Conservation (phyloP, 176 grass and related monocot species). For the Carex cristatella region DNA sequence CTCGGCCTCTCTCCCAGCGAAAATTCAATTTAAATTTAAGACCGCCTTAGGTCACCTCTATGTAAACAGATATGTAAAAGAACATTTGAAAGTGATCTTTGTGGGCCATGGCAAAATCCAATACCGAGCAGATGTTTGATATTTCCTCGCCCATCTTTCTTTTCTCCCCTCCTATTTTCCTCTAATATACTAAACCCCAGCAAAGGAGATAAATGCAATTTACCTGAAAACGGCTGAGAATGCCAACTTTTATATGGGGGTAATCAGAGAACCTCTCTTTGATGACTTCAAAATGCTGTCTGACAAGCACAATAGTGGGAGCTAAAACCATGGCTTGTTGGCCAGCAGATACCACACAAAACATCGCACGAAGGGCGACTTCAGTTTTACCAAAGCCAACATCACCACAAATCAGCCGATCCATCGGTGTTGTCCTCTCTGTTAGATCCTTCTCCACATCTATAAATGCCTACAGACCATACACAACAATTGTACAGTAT, state of each 20-base stretch:
- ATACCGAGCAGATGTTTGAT: neutral
- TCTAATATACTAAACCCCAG: neutral
- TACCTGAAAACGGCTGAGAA: conserved; percentile 88
- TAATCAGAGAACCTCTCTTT: conserved; percentile 75
- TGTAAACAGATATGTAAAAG: neutral
- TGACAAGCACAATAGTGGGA: conserved; percentile 80
- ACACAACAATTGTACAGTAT: conserved; percentile 3
- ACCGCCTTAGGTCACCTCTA: neutral
- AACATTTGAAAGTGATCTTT: neutral
- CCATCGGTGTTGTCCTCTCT: conserved; percentile 95
- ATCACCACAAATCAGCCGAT: conserved; percentile 96
- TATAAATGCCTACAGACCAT: conserved; percentile 71
- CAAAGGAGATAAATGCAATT: neutral
- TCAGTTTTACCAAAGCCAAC: conserved; percentile 98
- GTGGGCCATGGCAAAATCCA: neutral
- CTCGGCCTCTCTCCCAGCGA: too few relatives aligned
- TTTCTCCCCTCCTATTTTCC: neutral
- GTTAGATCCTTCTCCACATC: conserved; percentile 93
- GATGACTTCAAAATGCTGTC: conserved; percentile 90
- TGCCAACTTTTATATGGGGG: conserved; percentile 74
- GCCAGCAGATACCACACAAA: conserved; percentile 70
- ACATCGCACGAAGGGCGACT: conserved; percentile 87
- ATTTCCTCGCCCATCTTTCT: neutral
- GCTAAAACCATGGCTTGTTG: conserved; percentile 95
- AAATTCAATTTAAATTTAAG: neutral